Evolutionary conservation across 1,284 basidiomycete genomes (phyloP).

Genomic region (Phlebopus sp.): DNA sequence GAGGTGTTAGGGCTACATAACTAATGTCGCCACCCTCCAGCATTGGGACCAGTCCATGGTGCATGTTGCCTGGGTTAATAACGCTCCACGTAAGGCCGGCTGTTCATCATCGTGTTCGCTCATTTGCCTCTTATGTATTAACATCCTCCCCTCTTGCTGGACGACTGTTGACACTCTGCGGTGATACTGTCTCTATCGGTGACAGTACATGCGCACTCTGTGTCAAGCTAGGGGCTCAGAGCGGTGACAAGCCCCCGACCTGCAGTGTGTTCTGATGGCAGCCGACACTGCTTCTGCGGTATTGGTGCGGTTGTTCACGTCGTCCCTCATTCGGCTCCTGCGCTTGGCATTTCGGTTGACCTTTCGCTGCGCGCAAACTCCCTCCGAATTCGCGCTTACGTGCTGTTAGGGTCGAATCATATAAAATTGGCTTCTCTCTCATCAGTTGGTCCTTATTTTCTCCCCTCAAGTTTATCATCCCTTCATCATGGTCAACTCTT

Average conservation of each 20-base stretch:
- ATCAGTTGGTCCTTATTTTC: background rate
- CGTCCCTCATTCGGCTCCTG: background rate
- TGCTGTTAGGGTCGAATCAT: background rate
- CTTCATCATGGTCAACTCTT: constrained; percentile 26
- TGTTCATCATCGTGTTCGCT: background rate
- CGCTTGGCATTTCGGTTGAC: background rate
- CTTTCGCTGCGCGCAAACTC: background rate
- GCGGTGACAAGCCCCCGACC: background rate
- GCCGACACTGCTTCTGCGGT: background rate
- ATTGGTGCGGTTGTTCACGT: background rate
- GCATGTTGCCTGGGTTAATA: too few relatives aligned
- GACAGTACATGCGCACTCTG: background rate
- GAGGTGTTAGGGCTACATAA: too few relatives aligned
- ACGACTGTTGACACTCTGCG: background rate
- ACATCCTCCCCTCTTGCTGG: background rate
- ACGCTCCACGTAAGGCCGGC: background rate
- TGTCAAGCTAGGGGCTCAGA: background rate
- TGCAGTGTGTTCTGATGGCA: background rate
- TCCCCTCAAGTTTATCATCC: background rate
- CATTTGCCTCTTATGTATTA: background rate
- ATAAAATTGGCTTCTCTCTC: background rate
- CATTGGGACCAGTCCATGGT: too few relatives aligned
- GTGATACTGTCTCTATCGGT: background rate
- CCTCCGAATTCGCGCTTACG: background rate
- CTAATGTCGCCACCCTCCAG: too few relatives aligned